Evolutionary conservation across 106 monocot genomes (phyloP).

Genomic region (Dioscorea alata): DNA sequence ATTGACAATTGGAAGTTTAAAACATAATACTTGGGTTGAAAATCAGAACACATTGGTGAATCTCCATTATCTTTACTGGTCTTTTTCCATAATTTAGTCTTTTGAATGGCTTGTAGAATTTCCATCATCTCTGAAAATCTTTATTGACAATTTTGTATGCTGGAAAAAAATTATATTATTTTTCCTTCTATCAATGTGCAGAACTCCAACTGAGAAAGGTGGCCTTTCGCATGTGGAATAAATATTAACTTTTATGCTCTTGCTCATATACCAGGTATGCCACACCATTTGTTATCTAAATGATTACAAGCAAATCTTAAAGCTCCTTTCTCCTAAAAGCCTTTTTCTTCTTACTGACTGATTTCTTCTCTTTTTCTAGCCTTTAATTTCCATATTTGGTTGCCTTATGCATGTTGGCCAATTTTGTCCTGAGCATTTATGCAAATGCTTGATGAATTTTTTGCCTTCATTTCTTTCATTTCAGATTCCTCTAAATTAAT

Average conservation of each 20-base stretch:
- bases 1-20: too few species aligned
- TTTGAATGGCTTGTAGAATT: not conserved
- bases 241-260: constrained; percentile 3
- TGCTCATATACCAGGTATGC: not conserved
- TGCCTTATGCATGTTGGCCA: too few species aligned
- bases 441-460: too few species aligned
- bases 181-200: constrained; percentile 9
- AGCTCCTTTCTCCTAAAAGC: not conserved
- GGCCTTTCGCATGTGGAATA: constrained; percentile 57
- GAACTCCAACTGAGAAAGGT: constrained; percentile 36
- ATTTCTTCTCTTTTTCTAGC: not conserved
- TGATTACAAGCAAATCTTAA: not conserved
- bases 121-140: not conserved
- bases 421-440: too few species aligned
- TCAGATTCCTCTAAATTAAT: too few species aligned
- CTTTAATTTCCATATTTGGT: not conserved
- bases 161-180: too few species aligned
- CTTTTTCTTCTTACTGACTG: not conserved
- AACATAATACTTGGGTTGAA: too few species aligned
- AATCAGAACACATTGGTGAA: too few species aligned
- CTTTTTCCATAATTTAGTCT: not conserved
- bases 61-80: too few species aligned
- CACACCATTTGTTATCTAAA: not conserved
- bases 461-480: too few species aligned
- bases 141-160: too few species aligned